Evolutionary conservation across 306 rosid genomes (phyloP).

Genomic region (Arachis stenosperma): DNA sequence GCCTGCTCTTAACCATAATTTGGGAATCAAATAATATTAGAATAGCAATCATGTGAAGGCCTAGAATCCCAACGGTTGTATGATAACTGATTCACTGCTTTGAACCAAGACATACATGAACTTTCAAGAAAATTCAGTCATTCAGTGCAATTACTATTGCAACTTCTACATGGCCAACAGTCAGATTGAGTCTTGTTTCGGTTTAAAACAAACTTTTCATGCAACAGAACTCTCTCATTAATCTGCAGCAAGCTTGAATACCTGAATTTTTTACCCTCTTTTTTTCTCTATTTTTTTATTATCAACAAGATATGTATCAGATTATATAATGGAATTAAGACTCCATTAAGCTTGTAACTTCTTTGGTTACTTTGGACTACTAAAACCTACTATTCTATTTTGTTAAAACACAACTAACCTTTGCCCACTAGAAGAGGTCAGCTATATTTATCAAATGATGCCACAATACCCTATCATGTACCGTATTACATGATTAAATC

Average conservation of each 20-base stretch:
- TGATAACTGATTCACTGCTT: not conserved
- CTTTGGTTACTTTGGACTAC: slow-evolving; percentile 3
- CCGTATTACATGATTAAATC: too few relatives aligned
- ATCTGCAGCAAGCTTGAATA: not conserved
- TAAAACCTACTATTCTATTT: too few relatives aligned
- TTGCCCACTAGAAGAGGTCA: too few relatives aligned
- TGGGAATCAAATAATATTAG: not conserved
- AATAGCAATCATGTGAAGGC: not conserved
- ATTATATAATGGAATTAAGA: not conserved
- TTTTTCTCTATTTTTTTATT: too few relatives aligned
- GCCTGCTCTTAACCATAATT: not conserved
- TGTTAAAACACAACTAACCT: too few relatives aligned
- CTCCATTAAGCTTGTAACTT: not conserved
- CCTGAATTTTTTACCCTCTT: too few relatives aligned
- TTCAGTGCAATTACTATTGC: not conserved
- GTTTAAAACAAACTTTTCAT: not conserved
- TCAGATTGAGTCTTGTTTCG: not conserved
- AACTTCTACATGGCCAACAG: not conserved
- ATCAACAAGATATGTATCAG: not conserved
- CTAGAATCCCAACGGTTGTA: not conserved
- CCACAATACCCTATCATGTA: too few relatives aligned
- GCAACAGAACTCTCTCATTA: not conserved
- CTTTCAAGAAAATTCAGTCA: not conserved
- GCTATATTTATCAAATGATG: too few relatives aligned
- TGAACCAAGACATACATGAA: not conserved